Conservation (phyloP, 352 stramenopile species). For the Globisporangium apiculatum region DNA sequence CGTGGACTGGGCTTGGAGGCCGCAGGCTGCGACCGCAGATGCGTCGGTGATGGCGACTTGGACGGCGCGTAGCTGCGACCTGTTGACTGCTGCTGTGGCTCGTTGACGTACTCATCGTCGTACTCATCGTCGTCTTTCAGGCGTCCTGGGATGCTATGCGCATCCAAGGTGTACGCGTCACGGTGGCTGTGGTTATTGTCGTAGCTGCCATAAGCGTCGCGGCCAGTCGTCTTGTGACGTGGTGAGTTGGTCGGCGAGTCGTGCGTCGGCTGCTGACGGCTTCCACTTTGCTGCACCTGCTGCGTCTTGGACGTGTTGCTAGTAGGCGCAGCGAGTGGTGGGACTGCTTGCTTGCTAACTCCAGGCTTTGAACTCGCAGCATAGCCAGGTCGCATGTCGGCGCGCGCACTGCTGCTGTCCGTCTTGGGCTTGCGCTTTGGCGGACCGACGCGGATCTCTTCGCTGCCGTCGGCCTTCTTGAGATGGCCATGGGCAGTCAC, state of each 20-base stretch:
- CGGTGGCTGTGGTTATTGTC: constrained; percentile 20
- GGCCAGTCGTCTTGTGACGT: constrained; percentile 24
- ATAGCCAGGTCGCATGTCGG: constrained; percentile 2
- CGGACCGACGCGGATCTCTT: constrained; percentile 71
- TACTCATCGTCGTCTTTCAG: constrained; percentile 3
- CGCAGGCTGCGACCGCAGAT: not conserved
- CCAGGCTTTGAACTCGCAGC: no score
- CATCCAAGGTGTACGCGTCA: not conserved
- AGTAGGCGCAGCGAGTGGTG: constrained; percentile 3
- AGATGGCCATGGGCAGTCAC: constrained; percentile 74
- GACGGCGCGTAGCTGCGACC: not conserved
- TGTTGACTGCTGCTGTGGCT: constrained; percentile 6
- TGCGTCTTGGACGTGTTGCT: not conserved
- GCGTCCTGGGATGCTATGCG: not conserved
- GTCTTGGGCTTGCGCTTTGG: constrained; percentile 39
- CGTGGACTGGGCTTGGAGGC: constrained; percentile 5
- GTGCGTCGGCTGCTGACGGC: constrained; percentile 7
- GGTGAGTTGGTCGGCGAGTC: constrained; percentile 20
- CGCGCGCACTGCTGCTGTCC: not conserved
- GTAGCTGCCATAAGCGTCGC: constrained; percentile 16
- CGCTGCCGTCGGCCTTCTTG: constrained; percentile 70
- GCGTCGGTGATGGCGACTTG: constrained; percentile 7
- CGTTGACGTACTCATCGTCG: constrained; percentile 5
- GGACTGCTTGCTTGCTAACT: constrained; percentile 4
- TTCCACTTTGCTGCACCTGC: constrained; percentile 9